Percentiles rank a stretch among this genome's conserved stretches.
Conservation (phyloP, 1,284 basidiomycete species). For the Cryptococcus jaspeensis region DNA sequence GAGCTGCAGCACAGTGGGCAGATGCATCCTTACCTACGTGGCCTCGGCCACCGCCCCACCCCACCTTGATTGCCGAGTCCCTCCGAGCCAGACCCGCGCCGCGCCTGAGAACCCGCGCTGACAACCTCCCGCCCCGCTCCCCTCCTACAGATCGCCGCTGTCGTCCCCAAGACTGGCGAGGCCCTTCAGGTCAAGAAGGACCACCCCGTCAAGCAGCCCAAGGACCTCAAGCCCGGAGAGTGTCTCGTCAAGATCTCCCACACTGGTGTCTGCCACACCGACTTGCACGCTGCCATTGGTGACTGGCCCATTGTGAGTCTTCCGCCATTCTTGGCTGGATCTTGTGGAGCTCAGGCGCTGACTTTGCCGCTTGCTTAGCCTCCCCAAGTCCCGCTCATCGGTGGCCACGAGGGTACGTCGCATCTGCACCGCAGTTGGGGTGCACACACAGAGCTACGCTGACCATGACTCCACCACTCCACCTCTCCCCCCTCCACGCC, state of each 20-base stretch:
- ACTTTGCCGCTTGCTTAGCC: slow-evolving; percentile 9
- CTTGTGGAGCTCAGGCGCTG: no score
- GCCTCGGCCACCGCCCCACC: no score
- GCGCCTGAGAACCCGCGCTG: no score
- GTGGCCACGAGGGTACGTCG: slow-evolving; percentile 56
- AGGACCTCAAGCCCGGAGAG: slow-evolving; percentile 72
- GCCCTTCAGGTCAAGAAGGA: slow-evolving; percentile 40
- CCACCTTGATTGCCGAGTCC: no score
- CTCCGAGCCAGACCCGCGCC: no score
- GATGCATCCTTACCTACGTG: no score
- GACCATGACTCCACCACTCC: no score
- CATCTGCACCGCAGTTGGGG: background rate
- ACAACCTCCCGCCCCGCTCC: no score
- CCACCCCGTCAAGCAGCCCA: slow-evolving; percentile 60
- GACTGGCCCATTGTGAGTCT: slow-evolving; percentile 65
- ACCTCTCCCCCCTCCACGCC: no score
- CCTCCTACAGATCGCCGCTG: slow-evolving; percentile 59
- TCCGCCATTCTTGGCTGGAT: no score
- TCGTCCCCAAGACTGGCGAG: slow-evolving; percentile 57
- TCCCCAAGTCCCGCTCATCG: slow-evolving; percentile 70
- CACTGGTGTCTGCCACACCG: slow-evolving; percentile 67
- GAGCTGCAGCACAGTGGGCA: no score
- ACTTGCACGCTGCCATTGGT: slow-evolving; percentile 65
- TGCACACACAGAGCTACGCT: no score
- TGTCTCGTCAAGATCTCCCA: slow-evolving; percentile 75